Evolutionary conservation across 495 filamentous ascomycete genomes (phyloP).

Genomic region (Collariella sp.): DNA sequence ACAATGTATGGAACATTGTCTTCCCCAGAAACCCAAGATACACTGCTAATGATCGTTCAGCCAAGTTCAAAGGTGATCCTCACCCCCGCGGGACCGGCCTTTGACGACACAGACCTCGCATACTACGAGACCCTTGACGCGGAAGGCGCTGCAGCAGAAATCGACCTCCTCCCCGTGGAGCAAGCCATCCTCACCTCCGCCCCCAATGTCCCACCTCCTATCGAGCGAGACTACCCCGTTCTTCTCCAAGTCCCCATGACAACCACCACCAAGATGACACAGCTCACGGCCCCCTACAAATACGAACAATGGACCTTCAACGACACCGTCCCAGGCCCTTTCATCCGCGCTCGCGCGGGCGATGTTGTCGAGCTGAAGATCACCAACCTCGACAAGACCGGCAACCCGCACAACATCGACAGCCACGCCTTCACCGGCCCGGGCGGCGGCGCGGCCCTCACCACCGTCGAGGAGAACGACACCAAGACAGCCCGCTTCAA

Average conservation of each 20-base stretch:
- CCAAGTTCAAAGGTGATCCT: too few relatives aligned
- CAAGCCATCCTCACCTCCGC: slow-evolving; percentile 3
- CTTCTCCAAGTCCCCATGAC: not conserved
- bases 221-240: slow-evolving; percentile 5
- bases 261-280: not conserved
- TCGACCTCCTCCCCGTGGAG: not conserved
- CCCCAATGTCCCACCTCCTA: not conserved
- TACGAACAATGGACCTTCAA: slow-evolving; percentile 12
- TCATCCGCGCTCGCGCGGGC: slow-evolving; percentile 9
- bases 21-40: too few relatives aligned
- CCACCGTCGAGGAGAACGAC: slow-evolving; percentile 2
- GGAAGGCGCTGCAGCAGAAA: not conserved
- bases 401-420: slow-evolving; percentile 13
- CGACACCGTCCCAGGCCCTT: slow-evolving; percentile 3
- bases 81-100: too few relatives aligned
- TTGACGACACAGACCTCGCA: not conserved
- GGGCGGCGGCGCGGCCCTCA: slow-evolving; percentile 1
- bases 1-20: too few relatives aligned
- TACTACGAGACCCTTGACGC: not conserved
- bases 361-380: slow-evolving; percentile 2
- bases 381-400: slow-evolving; percentile 2
- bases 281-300: slow-evolving; percentile 7
- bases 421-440: slow-evolving; percentile 10
- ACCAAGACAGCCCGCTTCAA: slow-evolving; percentile 6
- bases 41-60: too few relatives aligned